These are phyloP conservation scores for Areca catechu DNA, from an alignment of 176 grass and related monocot genomes.

Conservation along the genomic window DNA sequence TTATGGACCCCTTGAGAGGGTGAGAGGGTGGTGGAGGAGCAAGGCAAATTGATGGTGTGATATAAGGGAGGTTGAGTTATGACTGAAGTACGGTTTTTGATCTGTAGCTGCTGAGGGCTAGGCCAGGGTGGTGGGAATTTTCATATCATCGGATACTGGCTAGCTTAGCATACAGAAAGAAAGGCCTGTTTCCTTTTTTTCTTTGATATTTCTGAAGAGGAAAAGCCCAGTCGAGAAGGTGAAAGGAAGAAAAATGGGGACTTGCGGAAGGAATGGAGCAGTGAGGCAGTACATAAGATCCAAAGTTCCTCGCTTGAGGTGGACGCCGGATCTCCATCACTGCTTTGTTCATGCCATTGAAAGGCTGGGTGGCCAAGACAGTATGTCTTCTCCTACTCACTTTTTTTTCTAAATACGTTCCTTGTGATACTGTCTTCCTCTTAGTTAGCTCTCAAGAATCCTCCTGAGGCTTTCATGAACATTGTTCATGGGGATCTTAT, in stretches of 20 bases:
- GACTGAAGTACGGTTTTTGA: too few species aligned
- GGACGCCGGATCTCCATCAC: slow-evolving; percentile 79
- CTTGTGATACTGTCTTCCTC: neutral
- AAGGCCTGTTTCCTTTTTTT: too few species aligned
- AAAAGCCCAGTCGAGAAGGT: neutral
- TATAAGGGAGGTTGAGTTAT: too few species aligned
- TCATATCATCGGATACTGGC: too few species aligned
- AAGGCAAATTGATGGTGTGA: too few species aligned
- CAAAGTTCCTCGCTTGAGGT: slow-evolving; percentile 56
- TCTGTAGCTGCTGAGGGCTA: too few species aligned
- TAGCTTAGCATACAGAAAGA: too few species aligned
- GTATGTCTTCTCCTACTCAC: slow-evolving; percentile 25
- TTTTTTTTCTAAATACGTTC: too few species aligned
- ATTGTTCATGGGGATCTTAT: too few species aligned
- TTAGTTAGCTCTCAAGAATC: neutral
- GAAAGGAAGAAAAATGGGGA: slow-evolving; percentile 14
- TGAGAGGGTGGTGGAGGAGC: neutral
- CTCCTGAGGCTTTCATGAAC: too few species aligned
- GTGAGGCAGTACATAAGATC: slow-evolving; percentile 84
- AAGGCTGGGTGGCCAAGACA: slow-evolving; percentile 68
- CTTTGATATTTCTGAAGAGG: too few species aligned
- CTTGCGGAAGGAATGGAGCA: slow-evolving; percentile 34
- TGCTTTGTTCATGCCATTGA: slow-evolving; percentile 68
- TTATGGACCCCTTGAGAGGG: slow-evolving; percentile 6
- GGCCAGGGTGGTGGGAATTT: too few species aligned